Percentiles rank a stretch among this genome's conserved stretches.
Evolutionary conservation across 2,329 filamentous ascomycete genomes (phyloP).

Genomic region (Diaporthe australafricana): DNA sequence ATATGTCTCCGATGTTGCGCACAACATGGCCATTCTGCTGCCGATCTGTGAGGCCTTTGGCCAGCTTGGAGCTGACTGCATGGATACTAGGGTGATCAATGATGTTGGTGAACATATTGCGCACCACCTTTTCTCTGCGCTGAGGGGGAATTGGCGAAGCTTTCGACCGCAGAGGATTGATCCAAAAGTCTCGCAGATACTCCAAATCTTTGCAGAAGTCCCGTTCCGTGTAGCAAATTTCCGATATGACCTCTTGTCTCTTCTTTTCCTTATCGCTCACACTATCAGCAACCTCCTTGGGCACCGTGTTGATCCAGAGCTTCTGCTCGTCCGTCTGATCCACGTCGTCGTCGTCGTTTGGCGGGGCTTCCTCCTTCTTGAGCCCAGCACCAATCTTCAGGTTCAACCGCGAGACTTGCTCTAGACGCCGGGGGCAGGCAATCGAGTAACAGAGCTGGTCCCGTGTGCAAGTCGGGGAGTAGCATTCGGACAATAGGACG

Average conservation of each 20-base stretch:
- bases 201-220: conserved; percentile 99
- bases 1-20: conserved; percentile 90
- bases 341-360: conserved; percentile 79
- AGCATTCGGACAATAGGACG: conserved; percentile 94
- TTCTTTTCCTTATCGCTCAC: conserved; percentile 95
- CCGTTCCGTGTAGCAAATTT: conserved; percentile 97
- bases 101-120: conserved; percentile 95
- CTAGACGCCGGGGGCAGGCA: conserved; percentile 90
- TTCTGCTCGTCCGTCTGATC: conserved; percentile 96
- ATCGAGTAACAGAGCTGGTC: conserved; percentile 98
- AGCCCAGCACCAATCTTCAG: conserved; percentile 92
- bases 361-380: conserved; percentile 69
- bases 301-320: conserved; percentile 98
- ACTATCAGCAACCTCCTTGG: conserved; percentile 91
- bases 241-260: conserved; percentile 96
- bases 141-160: conserved; percentile 90
- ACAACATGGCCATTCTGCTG: conserved; percentile 94
- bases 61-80: conserved; percentile 88
- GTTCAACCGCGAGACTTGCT: conserved; percentile 95
- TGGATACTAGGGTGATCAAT: conserved; percentile 86
- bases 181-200: conserved; percentile 98
- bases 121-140: conserved; percentile 89
- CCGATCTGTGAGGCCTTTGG: conserved; percentile 86
- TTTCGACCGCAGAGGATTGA: conserved; percentile 85
- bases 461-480: conserved; percentile 95